Conservation (phyloP, 441 rosid genomes). For the Arabidopsis hybrid region DNA sequence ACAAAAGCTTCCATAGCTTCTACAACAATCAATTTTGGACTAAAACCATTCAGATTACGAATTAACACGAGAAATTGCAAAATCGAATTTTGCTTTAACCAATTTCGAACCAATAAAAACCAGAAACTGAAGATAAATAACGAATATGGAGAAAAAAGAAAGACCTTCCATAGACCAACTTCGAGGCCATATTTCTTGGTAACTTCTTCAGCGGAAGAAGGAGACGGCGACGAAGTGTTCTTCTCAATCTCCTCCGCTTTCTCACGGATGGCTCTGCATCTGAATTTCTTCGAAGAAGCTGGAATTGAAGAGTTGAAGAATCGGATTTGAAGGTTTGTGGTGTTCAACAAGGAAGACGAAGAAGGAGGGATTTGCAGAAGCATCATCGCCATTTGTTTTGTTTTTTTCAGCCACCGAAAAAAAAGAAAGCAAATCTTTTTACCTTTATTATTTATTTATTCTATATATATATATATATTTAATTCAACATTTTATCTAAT, state of each 20-base stretch:
- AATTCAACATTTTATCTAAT: no score
- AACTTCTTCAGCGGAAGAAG: slow-evolving; percentile 69
- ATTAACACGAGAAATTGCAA: neutral
- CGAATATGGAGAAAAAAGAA: neutral
- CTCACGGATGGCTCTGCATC: slow-evolving; percentile 64
- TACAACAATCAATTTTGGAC: neutral
- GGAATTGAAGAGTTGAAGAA: slow-evolving; percentile 40
- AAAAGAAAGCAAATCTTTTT: neutral
- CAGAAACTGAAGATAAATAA: neutral
- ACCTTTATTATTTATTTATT: neutral
- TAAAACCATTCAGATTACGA: neutral
- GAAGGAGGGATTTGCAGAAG: slow-evolving; percentile 46
- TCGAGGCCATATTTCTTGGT: slow-evolving; percentile 90
- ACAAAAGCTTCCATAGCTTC: neutral
- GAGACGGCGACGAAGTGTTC: slow-evolving; percentile 30
- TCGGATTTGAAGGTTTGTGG: slow-evolving; percentile 39
- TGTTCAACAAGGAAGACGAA: slow-evolving; percentile 41
- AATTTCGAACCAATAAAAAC: neutral
- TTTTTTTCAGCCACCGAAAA: neutral
- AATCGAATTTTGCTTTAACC: neutral
- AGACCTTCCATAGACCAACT: slow-evolving; percentile 88
- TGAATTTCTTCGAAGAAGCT: slow-evolving; percentile 44
- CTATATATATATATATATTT: no score
- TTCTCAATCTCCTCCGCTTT: slow-evolving; percentile 53
- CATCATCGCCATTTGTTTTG: slow-evolving; percentile 57